Evolutionary conservation across 495 filamentous ascomycete species (phyloP).

Genomic region (Mytilinidion resinicola): DNA sequence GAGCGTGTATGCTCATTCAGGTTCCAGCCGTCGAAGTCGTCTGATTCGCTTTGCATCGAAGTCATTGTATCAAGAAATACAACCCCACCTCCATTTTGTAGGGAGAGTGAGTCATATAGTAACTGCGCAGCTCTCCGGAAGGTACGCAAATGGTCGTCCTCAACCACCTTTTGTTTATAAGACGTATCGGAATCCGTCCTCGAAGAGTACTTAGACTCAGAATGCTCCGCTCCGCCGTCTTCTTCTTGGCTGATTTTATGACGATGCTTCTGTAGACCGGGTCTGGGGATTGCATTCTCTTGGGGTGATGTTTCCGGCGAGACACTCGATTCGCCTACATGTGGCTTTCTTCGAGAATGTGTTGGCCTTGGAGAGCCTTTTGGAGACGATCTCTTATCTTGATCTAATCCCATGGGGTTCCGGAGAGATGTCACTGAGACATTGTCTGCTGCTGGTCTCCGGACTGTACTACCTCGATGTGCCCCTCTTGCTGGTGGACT

Average conservation of each 20-base stretch:
- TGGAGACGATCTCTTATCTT: not conserved
- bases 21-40: not conserved
- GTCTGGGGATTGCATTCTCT: not conserved
- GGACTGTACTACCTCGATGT: not conserved
- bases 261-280: not conserved
- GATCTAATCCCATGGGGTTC: not conserved
- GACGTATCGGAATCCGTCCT: not conserved
- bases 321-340: too few relatives aligned
- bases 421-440: not conserved
- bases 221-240: not conserved
- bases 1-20: not conserved
- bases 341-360: not conserved
- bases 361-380: not conserved
- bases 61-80: constrained; percentile 39
- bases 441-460: not conserved
- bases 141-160: constrained; percentile 21
- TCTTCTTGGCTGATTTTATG: not conserved
- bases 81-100: constrained; percentile 47
- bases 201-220: not conserved
- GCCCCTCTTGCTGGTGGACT: not conserved
- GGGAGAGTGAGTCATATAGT: constrained; percentile 50
- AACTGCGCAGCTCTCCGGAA: constrained; percentile 53
- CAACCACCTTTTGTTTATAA: not conserved
- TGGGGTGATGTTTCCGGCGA: not conserved
- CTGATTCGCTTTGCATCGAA: not conserved